Evolutionary conservation across 106 monocot species (phyloP).

Genomic region (Platanthera guangdongensis): DNA sequence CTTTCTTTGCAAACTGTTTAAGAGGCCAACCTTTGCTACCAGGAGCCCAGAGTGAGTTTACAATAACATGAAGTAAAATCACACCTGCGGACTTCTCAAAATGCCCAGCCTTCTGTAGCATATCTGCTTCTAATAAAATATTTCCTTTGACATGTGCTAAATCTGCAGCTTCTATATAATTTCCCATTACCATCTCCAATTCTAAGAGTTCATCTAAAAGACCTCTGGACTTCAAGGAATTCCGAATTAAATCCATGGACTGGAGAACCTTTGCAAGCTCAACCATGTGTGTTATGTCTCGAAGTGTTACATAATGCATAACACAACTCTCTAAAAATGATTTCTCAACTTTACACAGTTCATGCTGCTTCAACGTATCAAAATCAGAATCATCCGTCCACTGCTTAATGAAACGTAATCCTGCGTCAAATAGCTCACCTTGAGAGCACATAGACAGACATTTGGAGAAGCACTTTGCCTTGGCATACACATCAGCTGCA

Average conservation of each 20-base stretch:
- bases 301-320: slow-evolving; percentile 9
- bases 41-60: slow-evolving; percentile 32
- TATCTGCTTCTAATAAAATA: slow-evolving; percentile 30
- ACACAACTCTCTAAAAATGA: slow-evolving; percentile 36
- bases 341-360: slow-evolving; percentile 6
- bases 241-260: slow-evolving; percentile 28
- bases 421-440: slow-evolving; percentile 31
- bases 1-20: slow-evolving; percentile 21
- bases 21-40: slow-evolving; percentile 54
- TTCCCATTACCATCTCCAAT: slow-evolving; percentile 33
- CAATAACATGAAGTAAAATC: slow-evolving; percentile 29
- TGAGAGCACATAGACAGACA: slow-evolving; percentile 37
- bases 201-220: slow-evolving; percentile 32
- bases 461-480: slow-evolving; percentile 30
- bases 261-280: slow-evolving; percentile 27
- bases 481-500: slow-evolving; percentile 43
- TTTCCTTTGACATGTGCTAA: slow-evolving; percentile 29
- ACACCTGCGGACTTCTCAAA: slow-evolving; percentile 20
- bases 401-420: slow-evolving; percentile 20
- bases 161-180: slow-evolving; percentile 32
- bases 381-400: slow-evolving; percentile 9
- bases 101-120: slow-evolving; percentile 36
- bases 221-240: slow-evolving; percentile 20
- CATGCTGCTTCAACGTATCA: too few species aligned
- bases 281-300: slow-evolving; percentile 29